Conservation (phyloP, 2,329 filamentous ascomycete genomes). For the Stagonosporopsis cucurbitacearum region DNA sequence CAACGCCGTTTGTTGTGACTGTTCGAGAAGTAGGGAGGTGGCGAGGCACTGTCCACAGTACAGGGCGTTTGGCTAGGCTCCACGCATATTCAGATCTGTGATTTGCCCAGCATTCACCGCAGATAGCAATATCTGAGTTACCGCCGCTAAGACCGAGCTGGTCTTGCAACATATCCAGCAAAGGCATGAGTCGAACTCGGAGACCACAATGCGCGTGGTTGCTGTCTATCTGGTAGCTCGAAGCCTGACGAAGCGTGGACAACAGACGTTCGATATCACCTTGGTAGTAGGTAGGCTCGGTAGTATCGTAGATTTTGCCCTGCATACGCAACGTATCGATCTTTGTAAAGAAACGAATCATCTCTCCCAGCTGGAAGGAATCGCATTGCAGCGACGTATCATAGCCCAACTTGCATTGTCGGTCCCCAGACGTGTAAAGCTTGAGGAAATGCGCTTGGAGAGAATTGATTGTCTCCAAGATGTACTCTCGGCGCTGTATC, state of each 20-base stretch:
- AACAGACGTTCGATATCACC: conserved; percentile 69
- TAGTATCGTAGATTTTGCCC: conserved; percentile 50
- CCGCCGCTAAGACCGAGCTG: conserved; percentile 44
- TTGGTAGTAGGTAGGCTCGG: conserved; percentile 57
- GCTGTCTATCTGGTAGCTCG: conserved; percentile 75
- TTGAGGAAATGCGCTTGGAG: conserved; percentile 71
- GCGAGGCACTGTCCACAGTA: conserved; percentile 49
- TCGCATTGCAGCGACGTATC: conserved; percentile 76
- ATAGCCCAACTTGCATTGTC: conserved; percentile 76
- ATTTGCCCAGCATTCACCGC: conserved; percentile 54
- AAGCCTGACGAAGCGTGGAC: conserved; percentile 67
- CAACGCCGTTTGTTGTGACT: conserved; percentile 18
- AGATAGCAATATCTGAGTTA: conserved; percentile 52
- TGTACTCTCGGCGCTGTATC: conserved; percentile 67
- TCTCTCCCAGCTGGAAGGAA: conserved; percentile 79
- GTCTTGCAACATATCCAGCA: conserved; percentile 68
- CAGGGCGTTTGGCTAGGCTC: conserved; percentile 53
- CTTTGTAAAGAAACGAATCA: conserved; percentile 72
- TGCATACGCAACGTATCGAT: conserved; percentile 66
- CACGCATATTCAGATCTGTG: conserved; percentile 52
- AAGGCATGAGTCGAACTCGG: conserved; percentile 67
- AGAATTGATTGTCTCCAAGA: conserved; percentile 73
- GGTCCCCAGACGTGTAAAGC: conserved; percentile 70
- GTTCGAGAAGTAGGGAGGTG: conserved; percentile 28
- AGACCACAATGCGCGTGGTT: conserved; percentile 77